These are phyloP conservation scores for Tephrocybe rancida DNA, from an alignment of 768 basidiomycete genomes.

Conservation along the genomic window DNA sequence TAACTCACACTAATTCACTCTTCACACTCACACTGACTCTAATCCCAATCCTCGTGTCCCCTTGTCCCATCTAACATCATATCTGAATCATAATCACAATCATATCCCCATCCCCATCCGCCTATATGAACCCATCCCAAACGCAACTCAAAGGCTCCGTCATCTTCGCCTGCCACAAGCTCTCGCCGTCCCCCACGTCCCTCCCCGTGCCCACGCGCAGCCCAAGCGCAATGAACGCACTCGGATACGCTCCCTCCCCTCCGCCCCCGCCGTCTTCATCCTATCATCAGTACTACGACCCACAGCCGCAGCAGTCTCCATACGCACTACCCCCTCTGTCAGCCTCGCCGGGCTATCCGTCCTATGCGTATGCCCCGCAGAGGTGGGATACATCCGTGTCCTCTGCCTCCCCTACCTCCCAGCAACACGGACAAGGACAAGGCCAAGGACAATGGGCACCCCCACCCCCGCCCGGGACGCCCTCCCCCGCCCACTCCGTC, in stretches of 20 bases:
- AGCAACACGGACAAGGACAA: constrained; percentile 15
- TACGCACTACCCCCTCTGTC: constrained; percentile 46
- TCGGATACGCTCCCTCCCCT: constrained; percentile 41
- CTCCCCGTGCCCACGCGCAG: constrained; percentile 41
- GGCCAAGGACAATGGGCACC: not conserved
- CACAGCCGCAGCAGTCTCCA: constrained; percentile 40
- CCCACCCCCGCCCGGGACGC: constrained; percentile 19
- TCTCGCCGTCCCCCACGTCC: constrained; percentile 41
- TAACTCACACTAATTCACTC: too few species aligned
- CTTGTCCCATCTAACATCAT: constrained; percentile 2
- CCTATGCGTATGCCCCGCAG: constrained; percentile 41
- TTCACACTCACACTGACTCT: constrained; percentile 13
- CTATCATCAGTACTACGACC: constrained; percentile 12
- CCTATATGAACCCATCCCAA: too few species aligned
- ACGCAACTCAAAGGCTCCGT: constrained; percentile 70
- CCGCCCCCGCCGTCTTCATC: constrained; percentile 24
- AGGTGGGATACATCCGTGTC: constrained; percentile 38
- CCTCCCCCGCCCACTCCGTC: constrained; percentile 31
- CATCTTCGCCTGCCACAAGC: constrained; percentile 76
- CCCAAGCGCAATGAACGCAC: constrained; percentile 45
- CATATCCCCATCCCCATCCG: constrained; percentile 1
- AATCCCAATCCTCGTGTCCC: not conserved
- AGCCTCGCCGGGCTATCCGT: constrained; percentile 32
- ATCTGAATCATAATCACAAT: not conserved
- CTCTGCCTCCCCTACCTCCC: constrained; percentile 15